Evolutionary conservation across 1,139 yeast genomes (phyloP).

Genomic region (Saccharomycopsis hybrid): DNA sequence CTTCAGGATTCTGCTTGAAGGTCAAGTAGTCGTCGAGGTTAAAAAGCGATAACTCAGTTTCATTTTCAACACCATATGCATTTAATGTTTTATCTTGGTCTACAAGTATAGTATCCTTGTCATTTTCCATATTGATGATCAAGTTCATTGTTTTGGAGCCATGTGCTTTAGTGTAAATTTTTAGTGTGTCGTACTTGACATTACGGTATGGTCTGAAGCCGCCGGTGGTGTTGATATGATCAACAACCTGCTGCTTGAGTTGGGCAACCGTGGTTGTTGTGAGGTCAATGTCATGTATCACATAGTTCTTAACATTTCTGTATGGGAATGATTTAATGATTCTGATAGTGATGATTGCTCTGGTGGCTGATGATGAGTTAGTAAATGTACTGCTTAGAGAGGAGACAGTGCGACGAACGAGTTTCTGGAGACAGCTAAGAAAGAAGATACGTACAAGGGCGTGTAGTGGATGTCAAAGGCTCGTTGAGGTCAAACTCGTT

Average conservation of each 20-base stretch:
- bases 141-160: constrained; percentile 90
- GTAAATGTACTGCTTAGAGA: not conserved
- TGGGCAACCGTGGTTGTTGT: constrained; percentile 60
- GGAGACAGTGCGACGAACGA: no score
- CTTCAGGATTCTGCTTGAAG: constrained; percentile 78
- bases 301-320: constrained; percentile 79
- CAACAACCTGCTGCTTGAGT: constrained; percentile 44
- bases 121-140: constrained; percentile 82
- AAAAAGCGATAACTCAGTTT: constrained; percentile 82
- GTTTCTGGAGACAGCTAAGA: no score
- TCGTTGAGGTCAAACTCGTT: constrained; percentile 19
- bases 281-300: constrained; percentile 68
- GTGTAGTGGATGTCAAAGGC: constrained; percentile 21
- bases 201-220: constrained; percentile 76
- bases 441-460: constrained; percentile 15
- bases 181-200: constrained; percentile 69
- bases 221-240: constrained; percentile 57
- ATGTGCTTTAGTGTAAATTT: constrained; percentile 90
- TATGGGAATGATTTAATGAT: constrained; percentile 88
- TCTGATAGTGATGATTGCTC: constrained; percentile 73
- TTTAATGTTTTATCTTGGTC: constrained; percentile 41
- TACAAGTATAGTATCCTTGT: constrained; percentile 49
- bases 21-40: constrained; percentile 58
- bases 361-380: constrained; percentile 21
- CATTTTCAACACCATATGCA: constrained; percentile 78